phyloP scores from a whole-genome alignment of 1,139 yeast genomes.

The Saccharomycopsis crataegensis region DNA sequence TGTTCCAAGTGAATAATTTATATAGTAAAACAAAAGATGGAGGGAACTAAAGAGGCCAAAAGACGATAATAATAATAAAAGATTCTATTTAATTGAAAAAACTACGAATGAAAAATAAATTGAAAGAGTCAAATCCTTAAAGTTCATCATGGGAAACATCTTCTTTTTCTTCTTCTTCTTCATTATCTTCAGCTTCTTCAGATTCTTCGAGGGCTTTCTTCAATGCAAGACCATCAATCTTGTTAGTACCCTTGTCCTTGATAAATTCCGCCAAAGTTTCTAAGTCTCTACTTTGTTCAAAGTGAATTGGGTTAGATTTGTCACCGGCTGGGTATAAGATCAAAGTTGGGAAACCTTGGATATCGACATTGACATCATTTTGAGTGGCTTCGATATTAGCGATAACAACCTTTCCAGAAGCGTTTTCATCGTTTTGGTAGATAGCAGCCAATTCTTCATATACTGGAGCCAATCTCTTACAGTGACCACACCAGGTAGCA shows the following conservation, averaged over 20 bases:
- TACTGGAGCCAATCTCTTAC: conserved; percentile 89
- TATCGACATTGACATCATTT: conserved; percentile 78
- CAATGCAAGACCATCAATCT: conserved; percentile 43
- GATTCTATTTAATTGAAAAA: not conserved
- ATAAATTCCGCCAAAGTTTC: conserved; percentile 67
- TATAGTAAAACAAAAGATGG: not conserved
- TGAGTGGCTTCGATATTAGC: conserved; percentile 87
- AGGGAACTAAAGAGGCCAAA: not conserved
- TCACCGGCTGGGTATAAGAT: conserved; percentile 90
- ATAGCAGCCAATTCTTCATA: conserved; percentile 81
- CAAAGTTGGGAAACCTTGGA: conserved; percentile 91
- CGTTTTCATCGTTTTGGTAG: conserved; percentile 41
- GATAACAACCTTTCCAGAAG: conserved; percentile 50
- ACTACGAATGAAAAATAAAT: not conserved
- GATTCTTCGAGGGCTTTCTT: conserved; percentile 25
- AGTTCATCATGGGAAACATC: conserved; percentile 40
- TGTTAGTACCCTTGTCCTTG: conserved; percentile 53
- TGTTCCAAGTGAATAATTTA: not conserved
- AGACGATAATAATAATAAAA: not conserved
- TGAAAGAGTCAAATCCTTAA: conserved; percentile 22
- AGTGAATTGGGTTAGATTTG: conserved; percentile 63
- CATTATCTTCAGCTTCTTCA: conserved; percentile 31
- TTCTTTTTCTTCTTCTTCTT: conserved; percentile 28
- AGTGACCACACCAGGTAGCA: conserved; percentile 99
- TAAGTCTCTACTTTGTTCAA: conserved; percentile 66